Evolutionary conservation across 345 rosid genomes (phyloP), one percentile per base, ranked within the genome.

Genomic region (Populus tremula): DNA sequence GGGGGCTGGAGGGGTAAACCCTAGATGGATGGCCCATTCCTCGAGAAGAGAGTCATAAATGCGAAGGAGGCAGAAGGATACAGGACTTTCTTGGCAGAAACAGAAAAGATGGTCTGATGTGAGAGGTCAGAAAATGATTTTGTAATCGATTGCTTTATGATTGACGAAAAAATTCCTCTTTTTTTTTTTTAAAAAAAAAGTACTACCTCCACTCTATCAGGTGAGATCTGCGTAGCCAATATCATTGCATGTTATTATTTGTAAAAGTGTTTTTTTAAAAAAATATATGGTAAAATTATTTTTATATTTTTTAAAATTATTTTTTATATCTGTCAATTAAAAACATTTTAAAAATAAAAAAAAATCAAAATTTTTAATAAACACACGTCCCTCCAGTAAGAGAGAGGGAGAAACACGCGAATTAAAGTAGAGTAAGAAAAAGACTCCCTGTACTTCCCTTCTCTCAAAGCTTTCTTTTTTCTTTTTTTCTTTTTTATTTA

Each of bases 121-220:
- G 81, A 82, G 85, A 69, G 79, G 75, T 71, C 73, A 80, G 31
- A 77, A 83, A 83, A 85, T 85, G 79, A 87, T 87, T 85, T 83
- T 79, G 89, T 83, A 87, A 85, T 87, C 86, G 86, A 87, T 83
- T 83, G 84, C 88, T 85, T 85, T 85, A 87, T 87, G 86, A 87
- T 87, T 85, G 88, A 75, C 36, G 64, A 71, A 69, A 64, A 50
- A 73, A 35, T 6, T 63, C 23, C 10, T 0, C 13, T 8, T 72
- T 31, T 47, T 31, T 31, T 31, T 21, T 3, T 36, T 31, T 0
- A 5, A 23, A 33, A n/a, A 62, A 47, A 45, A 12, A 8, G 5
- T 0, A 7, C 9, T 14, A 70, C 33, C 0, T 2, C 31, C 13
- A 1, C 21, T 41, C 11, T 41, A 41, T 10, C 47, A 41, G 47